Percentiles rank a stretch among this genome's conserved stretches.
phyloP scores from a whole-genome alignment of 257 asterid species.

The Rubia yunnanensis region DNA sequence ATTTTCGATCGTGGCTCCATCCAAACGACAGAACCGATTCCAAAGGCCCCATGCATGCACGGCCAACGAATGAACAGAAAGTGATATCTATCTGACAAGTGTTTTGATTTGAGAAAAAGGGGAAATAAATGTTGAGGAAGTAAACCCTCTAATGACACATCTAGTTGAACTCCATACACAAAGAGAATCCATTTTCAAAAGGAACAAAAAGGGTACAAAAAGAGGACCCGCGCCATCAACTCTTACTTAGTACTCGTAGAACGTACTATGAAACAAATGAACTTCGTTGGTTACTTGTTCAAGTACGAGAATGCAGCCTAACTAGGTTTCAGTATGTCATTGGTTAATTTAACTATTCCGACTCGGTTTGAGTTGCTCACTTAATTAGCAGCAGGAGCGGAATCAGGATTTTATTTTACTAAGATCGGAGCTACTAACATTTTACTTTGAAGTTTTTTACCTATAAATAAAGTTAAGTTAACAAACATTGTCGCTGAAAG shows the following conservation, averaged over 20 bases:
- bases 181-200: no score
- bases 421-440: no score
- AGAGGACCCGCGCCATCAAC: background rate
- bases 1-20: background rate
- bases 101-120: background rate
- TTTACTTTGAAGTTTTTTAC: no score
- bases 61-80: background rate
- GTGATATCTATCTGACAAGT: background rate
- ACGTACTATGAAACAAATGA: background rate
- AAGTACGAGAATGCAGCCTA: background rate
- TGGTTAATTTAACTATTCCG: no score
- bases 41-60: conserved; percentile 16
- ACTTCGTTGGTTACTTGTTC: background rate
- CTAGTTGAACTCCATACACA: background rate
- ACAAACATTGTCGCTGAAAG: no score
- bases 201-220: no score
- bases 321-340: no score
- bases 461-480: no score
- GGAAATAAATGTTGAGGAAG: background rate
- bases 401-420: no score
- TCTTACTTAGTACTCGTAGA: background rate
- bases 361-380: background rate
- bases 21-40: conserved; percentile 10
- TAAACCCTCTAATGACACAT: background rate
- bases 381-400: no score